Evolutionary conservation across 805 yeast genomes (phyloP).

Genomic region (Zygosaccharomyces kombuchaensis): DNA sequence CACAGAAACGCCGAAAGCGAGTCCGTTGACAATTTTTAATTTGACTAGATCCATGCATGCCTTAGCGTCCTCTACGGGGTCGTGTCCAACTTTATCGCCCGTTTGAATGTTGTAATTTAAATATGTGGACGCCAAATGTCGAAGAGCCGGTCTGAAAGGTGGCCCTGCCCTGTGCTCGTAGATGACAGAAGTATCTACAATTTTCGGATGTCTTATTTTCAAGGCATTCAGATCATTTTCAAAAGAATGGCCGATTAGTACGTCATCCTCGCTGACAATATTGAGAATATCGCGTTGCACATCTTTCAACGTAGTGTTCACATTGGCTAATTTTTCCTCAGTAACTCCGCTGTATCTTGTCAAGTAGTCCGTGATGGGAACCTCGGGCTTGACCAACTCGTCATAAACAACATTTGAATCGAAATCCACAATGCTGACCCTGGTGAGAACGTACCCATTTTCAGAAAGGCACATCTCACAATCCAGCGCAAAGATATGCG

Average conservation of each 20-base stretch:
- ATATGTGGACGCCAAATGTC: slow-evolving; percentile 57
- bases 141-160: slow-evolving; percentile 74
- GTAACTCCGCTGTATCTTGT: slow-evolving; percentile 89
- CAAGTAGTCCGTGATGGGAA: slow-evolving; percentile 69
- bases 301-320: slow-evolving; percentile 61
- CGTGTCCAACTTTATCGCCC: slow-evolving; percentile 64
- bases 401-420: slow-evolving; percentile 61
- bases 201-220: slow-evolving; percentile 61
- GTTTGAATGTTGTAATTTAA: slow-evolving; percentile 60
- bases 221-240: slow-evolving; percentile 76
- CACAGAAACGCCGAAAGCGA: slow-evolving; percentile 52
- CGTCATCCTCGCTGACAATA: slow-evolving; percentile 54
- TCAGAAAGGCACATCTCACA: slow-evolving; percentile 86
- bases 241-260: slow-evolving; percentile 83
- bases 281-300: slow-evolving; percentile 55
- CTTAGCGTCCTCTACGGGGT: slow-evolving; percentile 78
- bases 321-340: slow-evolving; percentile 54
- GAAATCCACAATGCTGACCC: slow-evolving; percentile 70
- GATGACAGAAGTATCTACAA: slow-evolving; percentile 76
- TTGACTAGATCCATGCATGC: slow-evolving; percentile 77
- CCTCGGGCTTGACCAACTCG: slow-evolving; percentile 71
- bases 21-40: slow-evolving; percentile 64
- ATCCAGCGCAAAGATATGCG: slow-evolving; percentile 74
- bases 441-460: slow-evolving; percentile 61
- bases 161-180: slow-evolving; percentile 81